A percentile compares a stretch with the other conserved stretches of the same genome.
Conservation (phyloP, 495 filamentous ascomycete species). For the Penicillium silybi region DNA sequence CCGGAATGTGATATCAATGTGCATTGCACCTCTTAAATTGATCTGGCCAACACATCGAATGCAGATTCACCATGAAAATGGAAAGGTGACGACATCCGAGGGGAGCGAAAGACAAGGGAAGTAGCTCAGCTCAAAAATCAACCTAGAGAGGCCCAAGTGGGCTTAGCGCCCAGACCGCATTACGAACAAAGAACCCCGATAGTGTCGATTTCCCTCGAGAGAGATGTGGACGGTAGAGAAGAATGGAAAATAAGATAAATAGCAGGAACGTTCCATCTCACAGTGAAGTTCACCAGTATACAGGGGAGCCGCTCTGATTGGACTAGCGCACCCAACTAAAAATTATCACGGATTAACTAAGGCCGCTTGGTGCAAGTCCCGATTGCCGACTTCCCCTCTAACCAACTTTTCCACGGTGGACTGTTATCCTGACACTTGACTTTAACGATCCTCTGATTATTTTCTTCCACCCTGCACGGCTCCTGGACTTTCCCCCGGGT, state of each 20-base stretch:
- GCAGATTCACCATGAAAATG: neutral
- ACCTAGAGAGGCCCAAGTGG: neutral
- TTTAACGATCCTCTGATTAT: slow-evolving; percentile 11
- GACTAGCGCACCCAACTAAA: slow-evolving; percentile 49
- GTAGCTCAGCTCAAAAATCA: neutral
- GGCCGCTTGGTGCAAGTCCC: slow-evolving; percentile 25
- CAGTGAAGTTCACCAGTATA: neutral
- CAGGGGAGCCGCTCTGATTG: slow-evolving; percentile 28
- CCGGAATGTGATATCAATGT: no score
- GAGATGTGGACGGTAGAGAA: neutral
- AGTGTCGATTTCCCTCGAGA: neutral
- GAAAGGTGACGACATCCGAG: neutral
- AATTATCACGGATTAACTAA: slow-evolving; percentile 46
- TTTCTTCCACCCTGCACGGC: slow-evolving; percentile 6
- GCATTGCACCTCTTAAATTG: no score
- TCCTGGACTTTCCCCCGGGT: slow-evolving; percentile 12
- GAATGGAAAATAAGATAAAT: neutral
- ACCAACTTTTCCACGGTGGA: slow-evolving; percentile 38
- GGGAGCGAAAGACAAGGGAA: neutral
- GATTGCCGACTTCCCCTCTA: slow-evolving; percentile 40
- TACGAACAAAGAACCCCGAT: neutral
- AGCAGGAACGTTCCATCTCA: neutral
- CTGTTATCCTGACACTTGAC: slow-evolving; percentile 21
- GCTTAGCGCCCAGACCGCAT: neutral
- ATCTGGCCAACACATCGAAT: neutral